phyloP scores from a whole-genome alignment of 1,139 yeast species.

The Yamadazyma dushanensis region DNA sequence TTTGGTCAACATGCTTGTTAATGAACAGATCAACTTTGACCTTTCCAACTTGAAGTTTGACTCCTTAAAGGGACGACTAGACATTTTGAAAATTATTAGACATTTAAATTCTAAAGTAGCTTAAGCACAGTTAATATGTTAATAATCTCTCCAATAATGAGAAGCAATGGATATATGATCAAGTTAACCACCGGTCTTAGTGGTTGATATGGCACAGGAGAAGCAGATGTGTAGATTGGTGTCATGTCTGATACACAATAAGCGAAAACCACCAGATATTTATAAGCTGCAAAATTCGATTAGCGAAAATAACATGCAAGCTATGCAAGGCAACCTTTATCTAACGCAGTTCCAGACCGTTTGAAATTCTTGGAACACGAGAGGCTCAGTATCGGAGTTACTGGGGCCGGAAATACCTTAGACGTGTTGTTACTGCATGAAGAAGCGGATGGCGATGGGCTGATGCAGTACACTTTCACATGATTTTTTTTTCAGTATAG shows the following conservation, averaged over 20 bases:
- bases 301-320: too few species aligned
- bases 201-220: neutral
- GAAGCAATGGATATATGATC: constrained; percentile 1
- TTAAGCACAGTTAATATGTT: neutral
- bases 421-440: too few species aligned
- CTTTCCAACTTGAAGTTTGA: constrained; percentile 27
- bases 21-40: constrained; percentile 24
- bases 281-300: neutral
- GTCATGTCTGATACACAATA: neutral
- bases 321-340: too few species aligned
- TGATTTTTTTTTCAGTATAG: too few species aligned
- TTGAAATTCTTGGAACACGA: neutral
- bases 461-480: neutral
- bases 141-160: constrained; percentile 4
- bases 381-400: neutral
- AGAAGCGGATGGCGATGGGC: neutral
- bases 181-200: neutral
- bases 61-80: constrained; percentile 31
- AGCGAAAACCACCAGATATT: too few species aligned
- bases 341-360: too few species aligned
- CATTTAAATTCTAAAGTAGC: constrained; percentile 1
- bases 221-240: neutral
- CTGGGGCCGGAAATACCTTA: too few species aligned
- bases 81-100: constrained; percentile 20
- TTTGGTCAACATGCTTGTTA: constrained; percentile 27